phyloP scores from a whole-genome alignment of 352 stramenopile genomes.

The Phytophthora vignae region DNA sequence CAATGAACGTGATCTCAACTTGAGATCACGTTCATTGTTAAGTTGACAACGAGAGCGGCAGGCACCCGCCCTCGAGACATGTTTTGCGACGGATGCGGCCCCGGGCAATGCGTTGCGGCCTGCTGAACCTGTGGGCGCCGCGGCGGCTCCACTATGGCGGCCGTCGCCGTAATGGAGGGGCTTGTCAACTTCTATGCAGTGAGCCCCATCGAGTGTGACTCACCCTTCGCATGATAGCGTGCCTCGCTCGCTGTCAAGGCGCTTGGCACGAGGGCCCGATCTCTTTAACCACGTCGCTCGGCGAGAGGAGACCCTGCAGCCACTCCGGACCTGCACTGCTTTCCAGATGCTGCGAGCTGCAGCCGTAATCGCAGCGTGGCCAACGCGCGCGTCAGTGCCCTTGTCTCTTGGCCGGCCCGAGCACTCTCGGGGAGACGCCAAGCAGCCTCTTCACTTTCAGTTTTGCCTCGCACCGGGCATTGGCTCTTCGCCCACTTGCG shows the following conservation, averaged over 20 bases:
- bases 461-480: conserved; percentile 27
- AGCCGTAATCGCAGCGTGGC: conserved; percentile 26
- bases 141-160: too few relatives aligned
- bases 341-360: conserved; percentile 10
- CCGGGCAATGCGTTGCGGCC: not conserved
- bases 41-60: not conserved
- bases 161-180: not conserved
- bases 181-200: conserved; percentile 16
- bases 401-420: conserved; percentile 24
- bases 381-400: not conserved
- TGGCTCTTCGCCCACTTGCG: conserved; percentile 1
- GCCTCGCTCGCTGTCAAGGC: not conserved
- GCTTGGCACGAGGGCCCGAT: conserved; percentile 15
- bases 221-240: conserved; percentile 1
- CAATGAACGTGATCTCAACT: conserved; percentile 1
- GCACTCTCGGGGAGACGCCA: not conserved
- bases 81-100: not conserved
- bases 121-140: too few relatives aligned
- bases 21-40: too few relatives aligned
- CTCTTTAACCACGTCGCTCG: conserved; percentile 5
- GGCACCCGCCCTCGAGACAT: conserved; percentile 17
- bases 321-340: conserved; percentile 9
- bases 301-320: conserved; percentile 30
- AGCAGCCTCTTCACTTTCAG: conserved; percentile 25
- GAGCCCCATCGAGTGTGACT: conserved; percentile 18